A percentile compares a stretch with the other conserved stretches of the same genome.
phyloP scores from a whole-genome alignment of 306 rosid species.

The Quercus gilva region DNA sequence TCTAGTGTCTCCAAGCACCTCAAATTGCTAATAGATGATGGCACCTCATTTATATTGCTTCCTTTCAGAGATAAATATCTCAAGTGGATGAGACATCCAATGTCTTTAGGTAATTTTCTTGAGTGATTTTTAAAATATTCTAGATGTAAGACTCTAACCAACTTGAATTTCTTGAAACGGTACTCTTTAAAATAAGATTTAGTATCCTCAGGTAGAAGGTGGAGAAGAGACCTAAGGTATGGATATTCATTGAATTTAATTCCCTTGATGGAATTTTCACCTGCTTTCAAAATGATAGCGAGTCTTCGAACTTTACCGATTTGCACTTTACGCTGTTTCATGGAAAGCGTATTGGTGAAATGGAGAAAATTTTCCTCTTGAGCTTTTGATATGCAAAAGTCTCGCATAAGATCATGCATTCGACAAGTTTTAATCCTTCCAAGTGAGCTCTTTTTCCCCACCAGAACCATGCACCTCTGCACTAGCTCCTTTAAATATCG shows the following conservation, averaged over 20 bases:
- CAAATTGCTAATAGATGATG: conserved; percentile 45
- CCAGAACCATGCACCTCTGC: conserved; percentile 47
- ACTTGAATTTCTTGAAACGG: conserved; percentile 31
- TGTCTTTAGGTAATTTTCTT: conserved; percentile 43
- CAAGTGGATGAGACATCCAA: conserved; percentile 41
- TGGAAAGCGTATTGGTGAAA: conserved; percentile 5
- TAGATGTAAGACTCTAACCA: conserved; percentile 53
- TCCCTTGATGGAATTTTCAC: conserved; percentile 11
- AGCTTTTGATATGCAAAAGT: conserved; percentile 39
- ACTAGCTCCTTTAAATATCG: conserved; percentile 41
- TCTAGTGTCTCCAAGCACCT: conserved; percentile 49
- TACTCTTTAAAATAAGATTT: conserved; percentile 25
- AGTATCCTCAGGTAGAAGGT: conserved; percentile 8
- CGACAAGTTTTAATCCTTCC: conserved; percentile 51
- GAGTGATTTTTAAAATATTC: conserved; percentile 29
- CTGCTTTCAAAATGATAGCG: conserved; percentile 25
- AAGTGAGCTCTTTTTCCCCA: conserved; percentile 29
- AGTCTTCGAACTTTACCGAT: conserved; percentile 39
- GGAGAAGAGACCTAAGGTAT: conserved; percentile 47
- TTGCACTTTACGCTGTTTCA: conserved; percentile 1
- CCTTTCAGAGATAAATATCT: conserved; percentile 39
- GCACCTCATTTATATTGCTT: too few relatives aligned
- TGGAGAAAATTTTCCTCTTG: conserved; percentile 43
- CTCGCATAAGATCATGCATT: conserved; percentile 53
- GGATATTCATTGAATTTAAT: conserved; percentile 16